Conservation (phyloP, 75 land plant genomes). For the Cupressus sempervirens region DNA sequence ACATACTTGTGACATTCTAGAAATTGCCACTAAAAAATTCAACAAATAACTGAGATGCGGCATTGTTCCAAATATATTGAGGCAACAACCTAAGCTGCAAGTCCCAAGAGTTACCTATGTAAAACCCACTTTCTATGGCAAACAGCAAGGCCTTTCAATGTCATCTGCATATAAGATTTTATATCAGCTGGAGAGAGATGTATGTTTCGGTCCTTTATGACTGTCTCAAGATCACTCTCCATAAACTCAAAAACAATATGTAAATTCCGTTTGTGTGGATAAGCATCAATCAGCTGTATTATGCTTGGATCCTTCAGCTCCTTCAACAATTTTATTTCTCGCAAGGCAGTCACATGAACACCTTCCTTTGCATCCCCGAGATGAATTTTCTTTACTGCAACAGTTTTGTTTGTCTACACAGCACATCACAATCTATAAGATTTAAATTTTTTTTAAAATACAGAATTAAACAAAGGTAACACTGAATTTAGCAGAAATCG, state of each 20-base stretch:
- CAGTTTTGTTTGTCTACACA: constrained; percentile 76
- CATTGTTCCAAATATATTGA: background rate
- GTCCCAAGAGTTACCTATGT: constrained; percentile 60
- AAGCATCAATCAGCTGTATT: constrained; percentile 93
- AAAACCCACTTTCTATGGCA: constrained; percentile 99
- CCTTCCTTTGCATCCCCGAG: constrained; percentile 94
- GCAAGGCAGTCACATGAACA: constrained; percentile 88
- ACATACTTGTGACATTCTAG: background rate
- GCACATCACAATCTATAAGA: background rate
- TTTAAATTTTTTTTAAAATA: background rate
- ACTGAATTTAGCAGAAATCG: background rate
- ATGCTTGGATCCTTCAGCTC: constrained; percentile 91
- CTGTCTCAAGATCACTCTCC: constrained; percentile 98
- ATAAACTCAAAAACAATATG: constrained; percentile 98
- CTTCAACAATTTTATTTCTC: constrained; percentile 94
- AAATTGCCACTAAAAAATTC: too few species aligned
- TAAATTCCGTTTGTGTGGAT: constrained; percentile 92
- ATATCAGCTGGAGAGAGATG: constrained; percentile 89
- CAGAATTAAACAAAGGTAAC: background rate
- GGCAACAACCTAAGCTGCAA: background rate
- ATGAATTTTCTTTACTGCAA: constrained; percentile 94
- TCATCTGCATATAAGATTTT: constrained; percentile 96
- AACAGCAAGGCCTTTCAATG: constrained; percentile 86
- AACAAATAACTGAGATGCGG: background rate
- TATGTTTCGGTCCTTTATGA: constrained; percentile 86